phyloP scores from a whole-genome alignment of 176 grass and related monocot genomes.

The Carex kokanica region DNA sequence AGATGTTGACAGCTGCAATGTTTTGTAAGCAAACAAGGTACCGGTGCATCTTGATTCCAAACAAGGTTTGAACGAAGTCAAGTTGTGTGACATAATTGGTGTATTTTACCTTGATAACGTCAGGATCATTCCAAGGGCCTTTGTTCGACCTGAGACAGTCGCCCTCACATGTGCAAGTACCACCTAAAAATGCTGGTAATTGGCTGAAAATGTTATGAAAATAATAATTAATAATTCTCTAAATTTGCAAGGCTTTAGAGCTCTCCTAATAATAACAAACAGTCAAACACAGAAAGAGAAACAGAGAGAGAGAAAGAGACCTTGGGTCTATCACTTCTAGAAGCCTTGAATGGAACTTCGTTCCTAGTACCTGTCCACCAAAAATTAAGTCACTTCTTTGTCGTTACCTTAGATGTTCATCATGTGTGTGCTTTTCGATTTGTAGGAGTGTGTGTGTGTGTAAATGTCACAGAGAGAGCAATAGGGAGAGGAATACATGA shows the following conservation, averaged over 20 bases:
- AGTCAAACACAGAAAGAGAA: not conserved
- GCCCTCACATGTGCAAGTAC: constrained; percentile 74
- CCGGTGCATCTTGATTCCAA: not conserved
- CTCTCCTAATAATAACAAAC: not conserved
- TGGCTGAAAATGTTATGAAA: constrained; percentile 50
- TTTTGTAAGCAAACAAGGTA: not conserved
- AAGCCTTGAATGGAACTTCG: constrained; percentile 80
- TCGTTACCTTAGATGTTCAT: not conserved
- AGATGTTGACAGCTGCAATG: not conserved
- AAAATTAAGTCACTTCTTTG: not conserved
- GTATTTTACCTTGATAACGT: constrained; percentile 65
- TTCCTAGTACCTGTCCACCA: constrained; percentile 71
- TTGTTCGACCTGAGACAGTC: constrained; percentile 87
- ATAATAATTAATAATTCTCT: constrained; percentile 4
- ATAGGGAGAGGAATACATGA: constrained; percentile 43
- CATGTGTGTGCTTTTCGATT: not conserved
- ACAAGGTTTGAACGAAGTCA: not conserved
- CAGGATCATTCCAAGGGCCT: constrained; percentile 91
- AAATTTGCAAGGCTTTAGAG: not conserved
- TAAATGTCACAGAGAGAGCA: not conserved
- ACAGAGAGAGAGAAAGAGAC: constrained; percentile 31
- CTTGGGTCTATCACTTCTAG: constrained; percentile 86
- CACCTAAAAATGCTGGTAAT: constrained; percentile 93
- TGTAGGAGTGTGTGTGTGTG: not conserved
- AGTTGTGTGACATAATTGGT: not conserved